These are phyloP conservation scores for Lipomyces orientalis DNA, from an alignment of 805 yeast species.

Conservation along the genomic window DNA sequence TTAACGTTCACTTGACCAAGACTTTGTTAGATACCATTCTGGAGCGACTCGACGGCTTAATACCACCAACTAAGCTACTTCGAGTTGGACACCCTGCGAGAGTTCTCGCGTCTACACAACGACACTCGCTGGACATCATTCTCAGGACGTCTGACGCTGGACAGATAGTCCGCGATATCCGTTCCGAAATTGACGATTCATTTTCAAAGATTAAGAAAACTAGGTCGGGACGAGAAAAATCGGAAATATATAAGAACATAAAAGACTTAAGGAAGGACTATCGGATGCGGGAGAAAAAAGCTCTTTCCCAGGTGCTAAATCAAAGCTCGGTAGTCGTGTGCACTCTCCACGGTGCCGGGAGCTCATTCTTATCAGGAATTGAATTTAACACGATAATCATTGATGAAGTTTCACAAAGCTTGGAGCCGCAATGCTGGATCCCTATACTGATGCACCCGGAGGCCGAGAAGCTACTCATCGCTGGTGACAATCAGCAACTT, in stretches of 20 bases:
- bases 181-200: slow-evolving; percentile 65
- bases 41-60: slow-evolving; percentile 64
- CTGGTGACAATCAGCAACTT: slow-evolving; percentile 91
- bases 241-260: slow-evolving; percentile 69
- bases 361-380: slow-evolving; percentile 46
- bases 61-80: slow-evolving; percentile 59
- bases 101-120: slow-evolving; percentile 61
- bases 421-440: slow-evolving; percentile 97
- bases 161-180: slow-evolving; percentile 67
- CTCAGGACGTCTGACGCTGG: slow-evolving; percentile 65
- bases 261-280: slow-evolving; percentile 74
- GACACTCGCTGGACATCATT: slow-evolving; percentile 78
- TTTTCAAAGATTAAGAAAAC: slow-evolving; percentile 65
- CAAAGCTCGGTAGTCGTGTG: slow-evolving; percentile 73
- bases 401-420: slow-evolving; percentile 93
- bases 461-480: slow-evolving; percentile 67
- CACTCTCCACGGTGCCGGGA: slow-evolving; percentile 77
- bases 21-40: slow-evolving; percentile 64
- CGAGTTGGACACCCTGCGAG: slow-evolving; percentile 96
- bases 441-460: slow-evolving; percentile 74
- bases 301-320: slow-evolving; percentile 61
- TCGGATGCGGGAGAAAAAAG: slow-evolving; percentile 65
- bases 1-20: neutral
- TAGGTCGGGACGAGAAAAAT: slow-evolving; percentile 67
- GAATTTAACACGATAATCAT: slow-evolving; percentile 79